A percentile compares a stretch with the other conserved stretches of the same genome.
These are phyloP conservation scores for Pythium brachiatum DNA, from an alignment of 352 stramenopile genomes.

Conservation along the genomic window DNA sequence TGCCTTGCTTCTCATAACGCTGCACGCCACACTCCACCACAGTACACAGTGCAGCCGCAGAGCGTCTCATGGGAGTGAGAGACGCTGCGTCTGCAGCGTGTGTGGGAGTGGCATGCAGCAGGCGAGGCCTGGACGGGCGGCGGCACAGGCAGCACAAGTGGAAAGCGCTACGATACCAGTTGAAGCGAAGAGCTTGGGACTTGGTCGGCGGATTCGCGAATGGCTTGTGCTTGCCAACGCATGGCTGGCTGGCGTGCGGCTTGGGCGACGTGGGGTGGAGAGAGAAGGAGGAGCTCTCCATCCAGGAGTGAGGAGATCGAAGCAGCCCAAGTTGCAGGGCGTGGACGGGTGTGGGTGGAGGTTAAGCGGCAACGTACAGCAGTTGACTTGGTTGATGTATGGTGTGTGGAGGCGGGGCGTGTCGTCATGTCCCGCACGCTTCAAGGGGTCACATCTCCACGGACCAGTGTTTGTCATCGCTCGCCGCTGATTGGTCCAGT, in stretches of 20 bases:
- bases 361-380: constrained; percentile 3
- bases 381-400: constrained; percentile 12
- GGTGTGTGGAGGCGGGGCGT: background rate
- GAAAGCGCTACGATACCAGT: constrained; percentile 24
- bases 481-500: constrained; percentile 2
- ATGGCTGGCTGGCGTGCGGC: constrained; percentile 10
- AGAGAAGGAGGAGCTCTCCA: background rate
- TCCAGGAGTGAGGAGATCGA: background rate
- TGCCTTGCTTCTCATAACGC: too few species aligned
- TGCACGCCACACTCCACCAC: too few species aligned
- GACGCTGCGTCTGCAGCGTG: background rate
- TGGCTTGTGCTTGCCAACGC: too few species aligned
- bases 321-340: constrained; percentile 3
- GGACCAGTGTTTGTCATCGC: background rate
- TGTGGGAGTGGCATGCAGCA: background rate
- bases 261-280: constrained; percentile 11
- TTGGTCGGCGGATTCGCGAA: background rate
- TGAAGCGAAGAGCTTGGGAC: constrained; percentile 5
- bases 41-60: background rate
- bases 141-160: constrained; percentile 5
- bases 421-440: background rate
- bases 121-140: background rate
- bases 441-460: background rate
- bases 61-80: background rate
- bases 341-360: constrained; percentile 9